A percentile compares a stretch with the other conserved stretches of the same genome.
Conservation (phyloP, 768 basidiomycete species). For the Kwoniella dejecticola region DNA sequence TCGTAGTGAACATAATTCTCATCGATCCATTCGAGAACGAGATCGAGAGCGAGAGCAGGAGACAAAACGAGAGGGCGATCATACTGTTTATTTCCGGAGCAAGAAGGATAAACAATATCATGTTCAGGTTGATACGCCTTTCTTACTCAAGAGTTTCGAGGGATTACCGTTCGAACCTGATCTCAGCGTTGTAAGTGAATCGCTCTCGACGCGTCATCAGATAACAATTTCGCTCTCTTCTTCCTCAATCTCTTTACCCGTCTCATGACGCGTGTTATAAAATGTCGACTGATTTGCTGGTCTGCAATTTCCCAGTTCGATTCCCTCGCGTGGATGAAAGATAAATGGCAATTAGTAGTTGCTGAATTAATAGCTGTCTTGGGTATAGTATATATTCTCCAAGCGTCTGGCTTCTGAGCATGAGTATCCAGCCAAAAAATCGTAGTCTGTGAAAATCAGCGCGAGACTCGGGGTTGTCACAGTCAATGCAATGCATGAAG, state of each 20-base stretch:
- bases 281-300: too few species aligned
- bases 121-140: constrained; percentile 4
- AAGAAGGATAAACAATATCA: not conserved
- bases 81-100: too few species aligned
- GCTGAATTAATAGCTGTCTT: constrained; percentile 18
- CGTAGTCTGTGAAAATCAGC: too few species aligned
- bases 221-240: not conserved
- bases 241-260: not conserved
- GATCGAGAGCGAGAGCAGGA: not conserved
- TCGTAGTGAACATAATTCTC: not conserved
- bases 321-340: constrained; percentile 10
- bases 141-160: constrained; percentile 4
- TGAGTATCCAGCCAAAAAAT: not conserved
- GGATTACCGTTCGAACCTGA: constrained; percentile 26
- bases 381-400: constrained; percentile 27
- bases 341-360: constrained; percentile 20
- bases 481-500: constrained; percentile 3
- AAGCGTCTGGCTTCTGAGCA: constrained; percentile 16
- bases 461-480: too few species aligned
- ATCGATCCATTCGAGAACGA: too few species aligned
- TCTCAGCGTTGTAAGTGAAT: constrained; percentile 5
- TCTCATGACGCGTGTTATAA: constrained; percentile 19
- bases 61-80: not conserved
- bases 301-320: constrained; percentile 13
- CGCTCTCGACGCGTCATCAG: too few species aligned